Evolutionary conservation across 1,284 basidiomycete genomes (phyloP).

Genomic region (Pulveroboletus sp.): DNA sequence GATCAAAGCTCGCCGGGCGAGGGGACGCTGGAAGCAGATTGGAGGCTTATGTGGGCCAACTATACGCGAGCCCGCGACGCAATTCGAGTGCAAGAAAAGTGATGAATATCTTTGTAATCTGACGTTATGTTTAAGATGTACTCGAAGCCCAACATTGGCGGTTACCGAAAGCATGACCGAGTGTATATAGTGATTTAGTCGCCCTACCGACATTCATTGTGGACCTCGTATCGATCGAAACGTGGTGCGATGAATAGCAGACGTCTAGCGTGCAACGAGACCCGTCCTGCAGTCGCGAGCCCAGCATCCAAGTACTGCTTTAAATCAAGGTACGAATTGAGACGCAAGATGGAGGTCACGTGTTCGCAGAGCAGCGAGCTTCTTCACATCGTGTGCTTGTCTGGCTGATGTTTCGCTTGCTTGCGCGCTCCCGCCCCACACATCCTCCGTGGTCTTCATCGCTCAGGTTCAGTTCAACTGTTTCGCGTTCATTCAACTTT

Average conservation of each 20-base stretch:
- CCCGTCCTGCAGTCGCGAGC: no score
- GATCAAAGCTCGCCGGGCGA: conserved; percentile 48
- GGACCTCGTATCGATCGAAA: no score
- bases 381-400: no score
- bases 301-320: no score
- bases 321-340: no score
- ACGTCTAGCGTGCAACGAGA: no score
- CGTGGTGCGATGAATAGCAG: no score
- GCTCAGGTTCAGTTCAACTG: conserved; percentile 23
- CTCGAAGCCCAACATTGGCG: neutral
- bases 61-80: conserved; percentile 44
- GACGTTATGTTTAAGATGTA: neutral
- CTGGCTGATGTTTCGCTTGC: conserved; percentile 21
- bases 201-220: no score
- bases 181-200: neutral
- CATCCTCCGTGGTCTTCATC: neutral
- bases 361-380: no score
- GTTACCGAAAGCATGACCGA: no score
- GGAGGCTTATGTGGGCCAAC: conserved; percentile 53
- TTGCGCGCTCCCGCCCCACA: conserved; percentile 1
- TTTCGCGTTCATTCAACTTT: conserved; percentile 59
- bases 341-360: no score
- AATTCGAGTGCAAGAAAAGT: conserved; percentile 5
- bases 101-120: neutral
- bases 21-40: conserved; percentile 56